Evolutionary conservation across 495 filamentous ascomycete genomes (phyloP).

Genomic region (Pseudoneurospora amorphoporcata): DNA sequence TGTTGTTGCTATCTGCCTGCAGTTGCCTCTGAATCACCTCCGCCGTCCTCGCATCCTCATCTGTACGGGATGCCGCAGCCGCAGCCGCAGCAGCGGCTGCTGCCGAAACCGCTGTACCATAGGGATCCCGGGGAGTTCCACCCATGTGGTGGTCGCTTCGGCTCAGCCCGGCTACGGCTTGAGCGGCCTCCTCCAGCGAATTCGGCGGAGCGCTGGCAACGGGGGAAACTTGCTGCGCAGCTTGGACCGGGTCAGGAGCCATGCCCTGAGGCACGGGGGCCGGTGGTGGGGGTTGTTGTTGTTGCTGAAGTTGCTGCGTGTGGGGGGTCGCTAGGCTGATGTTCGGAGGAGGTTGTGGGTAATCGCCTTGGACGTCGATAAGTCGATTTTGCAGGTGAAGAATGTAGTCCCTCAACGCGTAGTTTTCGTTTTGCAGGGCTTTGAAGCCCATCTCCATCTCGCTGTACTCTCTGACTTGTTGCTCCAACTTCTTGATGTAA

Average conservation of each 20-base stretch:
- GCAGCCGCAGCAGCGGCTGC: neutral
- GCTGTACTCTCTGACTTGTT: constrained; percentile 70
- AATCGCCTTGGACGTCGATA: constrained; percentile 70
- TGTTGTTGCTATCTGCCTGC: constrained; percentile 16
- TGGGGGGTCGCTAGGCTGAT: constrained; percentile 28
- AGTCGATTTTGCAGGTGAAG: constrained; percentile 83
- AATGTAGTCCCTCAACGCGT: constrained; percentile 81
- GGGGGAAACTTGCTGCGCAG: neutral
- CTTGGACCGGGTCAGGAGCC: neutral
- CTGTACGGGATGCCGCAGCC: constrained; percentile 2
- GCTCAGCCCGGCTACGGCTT: constrained; percentile 25
- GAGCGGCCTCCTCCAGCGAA: constrained; percentile 24
- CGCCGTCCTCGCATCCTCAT: constrained; percentile 26
- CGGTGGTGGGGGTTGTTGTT: constrained; percentile 1
- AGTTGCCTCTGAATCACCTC: constrained; percentile 31
- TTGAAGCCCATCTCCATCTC: constrained; percentile 62
- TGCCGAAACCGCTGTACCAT: constrained; percentile 2
- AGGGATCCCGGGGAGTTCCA: constrained; percentile 4
- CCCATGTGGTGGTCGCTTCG: constrained; percentile 12
- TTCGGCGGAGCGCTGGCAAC: neutral
- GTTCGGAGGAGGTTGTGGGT: constrained; percentile 64
- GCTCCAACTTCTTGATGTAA: constrained; percentile 94
- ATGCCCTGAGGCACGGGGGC: neutral
- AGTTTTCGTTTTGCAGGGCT: constrained; percentile 73
- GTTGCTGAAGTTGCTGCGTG: constrained; percentile 3